These are phyloP conservation scores for Metarhizium anisopliae DNA, from an alignment of 2,329 filamentous ascomycete species.

Conservation along the genomic window DNA sequence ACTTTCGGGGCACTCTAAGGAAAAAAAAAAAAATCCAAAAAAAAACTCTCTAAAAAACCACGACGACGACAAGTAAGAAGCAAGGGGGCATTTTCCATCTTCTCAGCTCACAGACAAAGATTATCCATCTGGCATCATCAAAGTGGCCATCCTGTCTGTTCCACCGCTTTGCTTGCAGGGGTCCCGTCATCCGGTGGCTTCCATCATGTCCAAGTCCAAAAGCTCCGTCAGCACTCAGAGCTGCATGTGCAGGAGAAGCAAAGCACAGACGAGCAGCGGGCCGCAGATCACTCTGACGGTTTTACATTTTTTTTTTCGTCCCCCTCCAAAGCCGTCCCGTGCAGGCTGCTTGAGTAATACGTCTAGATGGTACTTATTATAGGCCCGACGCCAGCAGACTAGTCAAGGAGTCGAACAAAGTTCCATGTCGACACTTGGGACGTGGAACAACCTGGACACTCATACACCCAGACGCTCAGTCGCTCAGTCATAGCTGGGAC, in stretches of 20 bases:
- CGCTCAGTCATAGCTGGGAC: background rate
- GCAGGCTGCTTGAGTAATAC: background rate
- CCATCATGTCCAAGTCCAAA: background rate
- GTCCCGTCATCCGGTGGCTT: background rate
- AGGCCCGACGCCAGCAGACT: background rate
- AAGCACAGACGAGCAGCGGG: slow-evolving; percentile 6
- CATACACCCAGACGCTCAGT: no score
- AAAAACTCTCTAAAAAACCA: no score
- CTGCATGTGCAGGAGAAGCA: background rate
- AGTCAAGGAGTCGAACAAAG: background rate
- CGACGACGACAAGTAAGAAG: no score
- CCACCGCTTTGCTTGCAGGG: background rate
- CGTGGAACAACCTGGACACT: no score
- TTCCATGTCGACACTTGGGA: no score
- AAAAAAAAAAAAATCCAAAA: no score
- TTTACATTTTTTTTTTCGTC: background rate
- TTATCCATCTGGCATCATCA: no score
- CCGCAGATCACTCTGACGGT: background rate
- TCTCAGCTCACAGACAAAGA: no score
- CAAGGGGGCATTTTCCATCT: no score
- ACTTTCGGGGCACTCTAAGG: background rate
- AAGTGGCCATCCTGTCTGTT: no score
- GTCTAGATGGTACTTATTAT: background rate
- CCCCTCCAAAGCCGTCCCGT: background rate
- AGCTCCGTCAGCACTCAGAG: background rate